phyloP scores from a whole-genome alignment of 257 asterid species.

The Solanum sitiens region DNA sequence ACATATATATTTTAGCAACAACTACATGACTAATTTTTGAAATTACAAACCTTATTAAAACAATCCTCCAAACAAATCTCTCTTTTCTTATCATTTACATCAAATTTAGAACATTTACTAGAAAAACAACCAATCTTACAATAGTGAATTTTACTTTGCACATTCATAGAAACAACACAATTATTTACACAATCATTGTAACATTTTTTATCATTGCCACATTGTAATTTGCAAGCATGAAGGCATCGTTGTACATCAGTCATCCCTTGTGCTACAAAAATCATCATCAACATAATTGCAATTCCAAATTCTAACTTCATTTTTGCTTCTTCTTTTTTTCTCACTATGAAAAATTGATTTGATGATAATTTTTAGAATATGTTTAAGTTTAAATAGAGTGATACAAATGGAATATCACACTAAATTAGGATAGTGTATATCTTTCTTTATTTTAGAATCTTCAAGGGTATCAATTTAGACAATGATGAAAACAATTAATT shows the following conservation, averaged over 20 bases:
- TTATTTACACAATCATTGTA: not conserved
- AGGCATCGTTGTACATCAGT: not conserved
- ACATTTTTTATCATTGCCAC: not conserved
- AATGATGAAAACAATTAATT: not conserved
- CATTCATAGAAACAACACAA: not conserved
- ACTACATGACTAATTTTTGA: not conserved
- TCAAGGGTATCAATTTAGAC: not conserved
- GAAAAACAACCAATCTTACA: not conserved
- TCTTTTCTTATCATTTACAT: not conserved
- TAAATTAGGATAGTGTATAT: not conserved
- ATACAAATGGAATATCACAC: not conserved
- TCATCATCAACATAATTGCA: not conserved
- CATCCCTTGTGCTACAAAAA: not conserved
- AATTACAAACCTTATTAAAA: not conserved
- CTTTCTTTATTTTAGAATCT: not conserved
- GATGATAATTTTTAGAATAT: not conserved
- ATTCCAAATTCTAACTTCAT: not conserved
- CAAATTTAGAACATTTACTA: not conserved
- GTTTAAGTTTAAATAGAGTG: not conserved
- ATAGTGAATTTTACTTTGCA: not conserved
- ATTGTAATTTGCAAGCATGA: not conserved
- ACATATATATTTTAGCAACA: not conserved
- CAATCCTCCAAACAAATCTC: not conserved
- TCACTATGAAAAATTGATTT: not conserved
- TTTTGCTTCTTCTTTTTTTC: not conserved